Base-by-base conservation (phyloP, 164 flowering plant species). In the Nelumbo lutea region DNA sequence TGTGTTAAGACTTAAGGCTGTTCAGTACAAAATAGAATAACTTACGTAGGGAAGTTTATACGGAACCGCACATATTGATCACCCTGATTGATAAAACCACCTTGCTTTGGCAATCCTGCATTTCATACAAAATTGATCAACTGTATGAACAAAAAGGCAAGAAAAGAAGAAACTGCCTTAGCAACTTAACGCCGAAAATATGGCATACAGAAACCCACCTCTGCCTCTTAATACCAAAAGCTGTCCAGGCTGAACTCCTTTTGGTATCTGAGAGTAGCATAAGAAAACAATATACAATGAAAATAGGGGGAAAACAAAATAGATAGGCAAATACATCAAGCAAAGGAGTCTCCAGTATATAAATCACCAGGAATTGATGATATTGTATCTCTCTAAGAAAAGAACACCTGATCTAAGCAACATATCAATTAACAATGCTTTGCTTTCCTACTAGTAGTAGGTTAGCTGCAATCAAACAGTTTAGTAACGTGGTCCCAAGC, bases 221-320 rank as follows among this genome's bases (percentile, higher is more conserved):
- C 81, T 83, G 73, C 98, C 96, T 83, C 97, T 87, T 63, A 91
- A 81, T 27, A 78, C 79, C 64, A 86, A 38, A 63, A 83, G 80
- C 67, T 95, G 90, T 62, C 98, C 97, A 68, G 79, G 96, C 70
- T 91, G 98, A 79, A 87, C 96, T 41, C 96, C 96, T 73, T 84
- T 89, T 43, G 97, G 97, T 75, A 95, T 89, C 98, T 95, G 80
- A 56, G 66, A 73, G 61, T 66, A 66, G 41, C 71, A 83, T 59
- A 50, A 62, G 55, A 69, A 1, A 39, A 61, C 5, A 38, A 13
- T 38, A 45, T 2, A 58, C 9, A 46, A 60, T 1, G 53, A 6
- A 2, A 2, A 58, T 46, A 7, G 68, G n/a, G 8, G 42, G 5
- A 43, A 43, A 53, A 39, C 42, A 6, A 5, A 62, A 62, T 39